Evolutionary conservation across 23 red algal species (phyloP).

Genomic region (Chondrus crispus): DNA sequence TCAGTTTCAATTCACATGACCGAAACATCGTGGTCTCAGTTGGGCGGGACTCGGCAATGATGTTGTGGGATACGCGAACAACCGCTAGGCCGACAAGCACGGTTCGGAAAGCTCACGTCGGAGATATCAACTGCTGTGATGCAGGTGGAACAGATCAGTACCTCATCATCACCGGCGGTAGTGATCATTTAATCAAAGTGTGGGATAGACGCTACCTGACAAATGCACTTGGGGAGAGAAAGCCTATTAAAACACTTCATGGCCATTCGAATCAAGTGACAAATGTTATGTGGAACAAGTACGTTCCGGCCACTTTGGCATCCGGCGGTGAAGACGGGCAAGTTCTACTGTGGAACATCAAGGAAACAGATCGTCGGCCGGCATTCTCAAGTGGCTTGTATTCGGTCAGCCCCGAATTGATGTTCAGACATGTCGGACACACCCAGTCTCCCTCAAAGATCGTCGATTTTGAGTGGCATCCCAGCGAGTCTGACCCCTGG

Average conservation of each 20-base stretch:
- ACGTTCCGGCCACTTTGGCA: slow-evolving; percentile 43
- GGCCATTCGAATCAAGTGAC: slow-evolving; percentile 65
- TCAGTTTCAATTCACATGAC: slow-evolving; percentile 51
- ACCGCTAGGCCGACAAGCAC: slow-evolving; percentile 14
- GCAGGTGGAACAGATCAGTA: slow-evolving; percentile 46
- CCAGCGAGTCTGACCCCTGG: slow-evolving; percentile 62
- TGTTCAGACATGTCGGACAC: slow-evolving; percentile 82
- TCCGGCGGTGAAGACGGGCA: slow-evolving; percentile 69
- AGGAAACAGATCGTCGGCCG: slow-evolving; percentile 8
- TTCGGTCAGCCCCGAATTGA: slow-evolving; percentile 36
- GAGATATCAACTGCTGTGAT: slow-evolving; percentile 84
- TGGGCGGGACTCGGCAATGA: slow-evolving; percentile 44
- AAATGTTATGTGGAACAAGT: slow-evolving; percentile 68
- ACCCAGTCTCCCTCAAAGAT: slow-evolving; percentile 30
- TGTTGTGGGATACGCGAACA: slow-evolving; percentile 69
- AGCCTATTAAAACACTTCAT: slow-evolving; percentile 26
- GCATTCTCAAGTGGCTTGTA: background rate
- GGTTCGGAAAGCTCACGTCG: slow-evolving; percentile 54
- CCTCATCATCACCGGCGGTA: slow-evolving; percentile 67
- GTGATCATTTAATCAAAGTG: slow-evolving; percentile 56
- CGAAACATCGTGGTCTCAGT: slow-evolving; percentile 47
- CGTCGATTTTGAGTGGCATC: slow-evolving; percentile 71
- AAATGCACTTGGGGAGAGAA: background rate
- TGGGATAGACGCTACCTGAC: slow-evolving; percentile 79
- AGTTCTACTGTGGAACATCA: slow-evolving; percentile 78